Conservation (phyloP, 2,329 filamentous ascomycete species). For the Ilyonectria mors-panacis region DNA sequence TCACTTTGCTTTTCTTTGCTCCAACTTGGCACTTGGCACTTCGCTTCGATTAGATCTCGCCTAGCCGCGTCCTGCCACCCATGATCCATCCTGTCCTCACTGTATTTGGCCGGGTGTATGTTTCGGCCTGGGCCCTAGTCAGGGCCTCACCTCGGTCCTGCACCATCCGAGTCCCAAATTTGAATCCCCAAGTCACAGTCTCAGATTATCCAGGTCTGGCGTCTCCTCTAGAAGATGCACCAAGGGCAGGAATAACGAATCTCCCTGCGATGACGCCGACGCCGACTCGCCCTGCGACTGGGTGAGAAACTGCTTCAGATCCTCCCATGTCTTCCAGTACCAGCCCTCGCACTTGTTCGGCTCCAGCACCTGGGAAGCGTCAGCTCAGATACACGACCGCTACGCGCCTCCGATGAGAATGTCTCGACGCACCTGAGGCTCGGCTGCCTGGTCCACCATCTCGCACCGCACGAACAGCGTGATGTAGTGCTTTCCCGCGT, state of each 20-base stretch:
- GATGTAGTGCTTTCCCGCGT: conserved; percentile 78
- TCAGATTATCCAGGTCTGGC: conserved; percentile 39
- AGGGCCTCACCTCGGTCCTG: not conserved
- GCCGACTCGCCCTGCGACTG: conserved; percentile 28
- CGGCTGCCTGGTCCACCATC: conserved; percentile 61
- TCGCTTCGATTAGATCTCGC: no score
- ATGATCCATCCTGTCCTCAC: not conserved
- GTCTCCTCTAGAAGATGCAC: conserved; percentile 49
- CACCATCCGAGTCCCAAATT: not conserved
- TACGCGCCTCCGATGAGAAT: not conserved
- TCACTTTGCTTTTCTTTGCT: no score
- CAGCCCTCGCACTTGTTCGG: conserved; percentile 67
- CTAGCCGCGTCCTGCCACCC: no score
- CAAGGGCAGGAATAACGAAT: conserved; percentile 53
- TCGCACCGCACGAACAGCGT: conserved; percentile 77
- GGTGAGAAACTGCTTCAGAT: conserved; percentile 53
- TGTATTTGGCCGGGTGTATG: not conserved
- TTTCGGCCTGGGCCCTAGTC: not conserved
- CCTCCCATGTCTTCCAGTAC: conserved; percentile 63
- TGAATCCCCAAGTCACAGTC: conserved; percentile 3
- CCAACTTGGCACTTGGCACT: no score
- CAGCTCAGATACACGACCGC: conserved; percentile 16
- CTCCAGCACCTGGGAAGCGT: conserved; percentile 56
- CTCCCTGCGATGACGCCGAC: conserved; percentile 19
- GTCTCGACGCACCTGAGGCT: conserved; percentile 66